Percentiles rank a stretch among this genome's conserved stretches.
Conservation (phyloP, 306 rosid species). For the Sindora glabra region DNA sequence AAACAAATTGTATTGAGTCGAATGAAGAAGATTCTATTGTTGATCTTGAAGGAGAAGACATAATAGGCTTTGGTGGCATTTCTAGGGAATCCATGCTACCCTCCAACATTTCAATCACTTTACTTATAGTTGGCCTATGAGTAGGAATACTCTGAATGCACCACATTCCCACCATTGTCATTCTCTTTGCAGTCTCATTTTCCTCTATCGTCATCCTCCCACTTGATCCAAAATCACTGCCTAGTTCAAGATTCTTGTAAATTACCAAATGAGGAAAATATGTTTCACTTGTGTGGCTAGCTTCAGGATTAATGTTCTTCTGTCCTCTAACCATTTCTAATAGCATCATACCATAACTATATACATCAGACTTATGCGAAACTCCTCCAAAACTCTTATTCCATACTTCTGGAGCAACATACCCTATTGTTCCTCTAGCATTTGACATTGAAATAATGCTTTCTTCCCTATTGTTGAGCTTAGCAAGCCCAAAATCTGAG, state of each 20-base stretch:
- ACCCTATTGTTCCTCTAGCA: slow-evolving; percentile 22
- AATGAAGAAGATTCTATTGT: neutral
- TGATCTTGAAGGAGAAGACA: slow-evolving; percentile 1
- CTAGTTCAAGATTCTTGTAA: neutral
- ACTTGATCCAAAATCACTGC: neutral
- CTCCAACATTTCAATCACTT: slow-evolving; percentile 29
- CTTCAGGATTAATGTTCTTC: neutral
- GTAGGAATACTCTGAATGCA: slow-evolving; percentile 9
- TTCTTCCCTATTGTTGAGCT: slow-evolving; percentile 6
- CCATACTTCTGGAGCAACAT: slow-evolving; percentile 20
- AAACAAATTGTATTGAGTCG: too few relatives aligned
- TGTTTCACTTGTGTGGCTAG: slow-evolving; percentile 1
- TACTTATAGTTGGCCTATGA: slow-evolving; percentile 19
- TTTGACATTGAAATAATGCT: slow-evolving; percentile 6
- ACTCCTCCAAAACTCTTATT: slow-evolving; percentile 17
- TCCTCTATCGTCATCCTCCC: neutral
- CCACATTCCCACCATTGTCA: slow-evolving; percentile 22
- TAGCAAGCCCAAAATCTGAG: slow-evolving; percentile 4
- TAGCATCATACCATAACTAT: slow-evolving; percentile 28
- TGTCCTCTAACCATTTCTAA: too few relatives aligned
- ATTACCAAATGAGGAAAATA: slow-evolving; percentile 15
- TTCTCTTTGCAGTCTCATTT: slow-evolving; percentile 5
- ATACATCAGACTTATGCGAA: slow-evolving; percentile 17
- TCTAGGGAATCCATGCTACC: slow-evolving; percentile 14
- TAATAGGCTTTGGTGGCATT: slow-evolving; percentile 20